phyloP scores from a whole-genome alignment of 495 filamentous ascomycete species.

The Penicillium daleae region DNA sequence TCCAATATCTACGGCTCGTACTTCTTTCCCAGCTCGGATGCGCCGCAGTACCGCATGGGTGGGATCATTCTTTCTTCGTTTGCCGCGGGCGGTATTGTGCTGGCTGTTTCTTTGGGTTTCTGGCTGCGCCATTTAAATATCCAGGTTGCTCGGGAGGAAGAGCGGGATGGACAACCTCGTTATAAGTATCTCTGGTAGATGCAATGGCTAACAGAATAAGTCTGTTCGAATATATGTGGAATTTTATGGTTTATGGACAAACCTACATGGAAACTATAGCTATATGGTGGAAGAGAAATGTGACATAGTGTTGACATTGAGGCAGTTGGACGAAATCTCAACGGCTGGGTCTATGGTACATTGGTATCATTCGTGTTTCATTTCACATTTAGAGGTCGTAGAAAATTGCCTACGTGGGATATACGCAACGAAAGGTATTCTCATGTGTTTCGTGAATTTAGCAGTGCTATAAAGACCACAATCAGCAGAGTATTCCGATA shows the following conservation, averaged over 20 bases:
- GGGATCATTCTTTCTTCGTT: neutral
- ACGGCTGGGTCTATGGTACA: neutral
- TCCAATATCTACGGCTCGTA: neutral
- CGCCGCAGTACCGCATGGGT: neutral
- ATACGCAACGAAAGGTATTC: neutral
- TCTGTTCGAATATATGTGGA: neutral
- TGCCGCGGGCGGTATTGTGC: neutral
- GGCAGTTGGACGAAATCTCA: neutral
- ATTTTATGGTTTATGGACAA: neutral
- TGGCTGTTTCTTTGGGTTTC: neutral
- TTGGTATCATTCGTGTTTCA: neutral
- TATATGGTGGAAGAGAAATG: neutral
- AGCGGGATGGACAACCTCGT: neutral
- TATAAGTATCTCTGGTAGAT: neutral
- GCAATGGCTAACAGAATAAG: neutral
- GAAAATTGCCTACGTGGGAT: neutral
- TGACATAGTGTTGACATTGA: neutral
- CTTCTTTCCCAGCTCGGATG: neutral
- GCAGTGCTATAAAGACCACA: neutral
- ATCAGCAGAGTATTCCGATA: neutral
- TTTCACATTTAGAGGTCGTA: neutral
- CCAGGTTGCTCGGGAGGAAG: neutral
- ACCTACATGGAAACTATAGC: neutral
- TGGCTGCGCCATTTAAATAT: neutral
- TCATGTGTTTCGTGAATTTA: neutral